A percentile compares a stretch with the other conserved stretches of the same genome.
These are phyloP conservation scores for Rhodotorula sp. DNA, from an alignment of 1,284 basidiomycete genomes.

Conservation along the genomic window DNA sequence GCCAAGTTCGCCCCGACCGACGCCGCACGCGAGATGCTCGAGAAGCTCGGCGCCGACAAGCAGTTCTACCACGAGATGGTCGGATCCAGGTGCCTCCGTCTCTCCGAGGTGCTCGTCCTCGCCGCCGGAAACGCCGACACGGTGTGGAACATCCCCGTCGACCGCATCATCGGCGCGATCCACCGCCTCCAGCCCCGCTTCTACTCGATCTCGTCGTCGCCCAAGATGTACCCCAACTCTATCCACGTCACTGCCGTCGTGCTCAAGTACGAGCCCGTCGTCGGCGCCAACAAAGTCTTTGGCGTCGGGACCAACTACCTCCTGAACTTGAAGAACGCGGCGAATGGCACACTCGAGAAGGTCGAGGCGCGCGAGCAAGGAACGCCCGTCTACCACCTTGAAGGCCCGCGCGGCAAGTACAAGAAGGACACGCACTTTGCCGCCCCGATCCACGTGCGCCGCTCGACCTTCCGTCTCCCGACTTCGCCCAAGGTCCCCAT, in stretches of 20 bases:
- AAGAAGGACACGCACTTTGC: conserved; percentile 55
- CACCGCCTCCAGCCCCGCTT: conserved; percentile 93
- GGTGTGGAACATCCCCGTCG: conserved; percentile 91
- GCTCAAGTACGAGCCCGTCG: conserved; percentile 74
- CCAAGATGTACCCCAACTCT: conserved; percentile 80
- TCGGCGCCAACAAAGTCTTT: conserved; percentile 61
- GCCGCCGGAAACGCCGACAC: conserved; percentile 77
- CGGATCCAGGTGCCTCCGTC: conserved; percentile 75
- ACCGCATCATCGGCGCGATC: conserved; percentile 88
- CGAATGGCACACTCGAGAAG: conserved; percentile 49
- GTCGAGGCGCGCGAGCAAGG: conserved; percentile 47
- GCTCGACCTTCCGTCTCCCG: conserved; percentile 93
- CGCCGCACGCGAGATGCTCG: conserved; percentile 70
- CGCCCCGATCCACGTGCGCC: conserved; percentile 87
- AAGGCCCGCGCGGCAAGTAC: conserved; percentile 85
- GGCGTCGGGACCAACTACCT: conserved; percentile 90
- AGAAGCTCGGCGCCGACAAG: conserved; percentile 80
- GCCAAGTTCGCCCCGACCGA: conserved; percentile 84
- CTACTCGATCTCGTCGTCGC: conserved; percentile 97
- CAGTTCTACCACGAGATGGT: conserved; percentile 76
- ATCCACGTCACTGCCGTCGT: conserved; percentile 96
- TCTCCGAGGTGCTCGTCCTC: conserved; percentile 86
- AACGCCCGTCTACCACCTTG: conserved; percentile 74
- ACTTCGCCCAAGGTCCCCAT: conserved; percentile 97
- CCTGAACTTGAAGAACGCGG: conserved; percentile 79